These are phyloP conservation scores for Paecilomyces sp. DNA, from an alignment of 2,329 filamentous ascomycete genomes.

Conservation along the genomic window DNA sequence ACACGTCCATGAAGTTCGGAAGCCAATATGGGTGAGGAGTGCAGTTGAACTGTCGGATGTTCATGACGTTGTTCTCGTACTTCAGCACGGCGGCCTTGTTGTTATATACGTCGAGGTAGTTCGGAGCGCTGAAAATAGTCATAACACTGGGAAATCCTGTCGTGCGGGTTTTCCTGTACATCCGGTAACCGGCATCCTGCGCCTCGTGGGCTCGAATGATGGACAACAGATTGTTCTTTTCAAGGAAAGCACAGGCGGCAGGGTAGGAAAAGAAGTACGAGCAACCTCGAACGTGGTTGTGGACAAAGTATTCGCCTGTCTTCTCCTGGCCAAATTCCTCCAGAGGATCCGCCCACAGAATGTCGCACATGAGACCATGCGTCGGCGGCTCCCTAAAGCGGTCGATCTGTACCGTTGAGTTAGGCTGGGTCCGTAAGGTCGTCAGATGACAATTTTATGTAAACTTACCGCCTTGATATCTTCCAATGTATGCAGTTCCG, in stretches of 20 bases:
- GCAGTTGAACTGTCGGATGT: slow-evolving; percentile 99
- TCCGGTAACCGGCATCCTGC: slow-evolving; percentile 95
- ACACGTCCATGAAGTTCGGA: slow-evolving; percentile 99
- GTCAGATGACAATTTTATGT: background rate
- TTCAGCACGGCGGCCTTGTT: slow-evolving; percentile 99
- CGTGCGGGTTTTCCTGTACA: slow-evolving; percentile 97
- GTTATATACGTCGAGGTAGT: slow-evolving; percentile 99
- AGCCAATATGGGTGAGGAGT: slow-evolving; percentile 99
- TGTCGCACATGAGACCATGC: slow-evolving; percentile 97
- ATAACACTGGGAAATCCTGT: slow-evolving; percentile 98
- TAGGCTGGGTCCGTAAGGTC: slow-evolving; percentile 14
- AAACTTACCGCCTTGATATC: slow-evolving; percentile 74
- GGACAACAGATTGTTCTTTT: slow-evolving; percentile 97
- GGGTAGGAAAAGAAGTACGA: slow-evolving; percentile 99
- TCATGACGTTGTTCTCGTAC: slow-evolving; percentile 99
- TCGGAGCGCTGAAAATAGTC: slow-evolving; percentile 99
- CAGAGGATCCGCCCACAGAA: slow-evolving; percentile 95
- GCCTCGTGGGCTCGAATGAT: slow-evolving; percentile 97
- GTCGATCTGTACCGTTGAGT: slow-evolving; percentile 61
- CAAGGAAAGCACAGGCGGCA: slow-evolving; percentile 90
- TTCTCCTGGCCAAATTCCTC: slow-evolving; percentile 99
- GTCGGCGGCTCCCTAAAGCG: slow-evolving; percentile 96
- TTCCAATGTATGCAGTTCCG: slow-evolving; percentile 90
- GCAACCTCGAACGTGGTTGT: slow-evolving; percentile 97
- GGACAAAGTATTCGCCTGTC: slow-evolving; percentile 92